phyloP scores from a whole-genome alignment of 2,329 filamentous ascomycete species.

The Colletotrichum sp. region DNA sequence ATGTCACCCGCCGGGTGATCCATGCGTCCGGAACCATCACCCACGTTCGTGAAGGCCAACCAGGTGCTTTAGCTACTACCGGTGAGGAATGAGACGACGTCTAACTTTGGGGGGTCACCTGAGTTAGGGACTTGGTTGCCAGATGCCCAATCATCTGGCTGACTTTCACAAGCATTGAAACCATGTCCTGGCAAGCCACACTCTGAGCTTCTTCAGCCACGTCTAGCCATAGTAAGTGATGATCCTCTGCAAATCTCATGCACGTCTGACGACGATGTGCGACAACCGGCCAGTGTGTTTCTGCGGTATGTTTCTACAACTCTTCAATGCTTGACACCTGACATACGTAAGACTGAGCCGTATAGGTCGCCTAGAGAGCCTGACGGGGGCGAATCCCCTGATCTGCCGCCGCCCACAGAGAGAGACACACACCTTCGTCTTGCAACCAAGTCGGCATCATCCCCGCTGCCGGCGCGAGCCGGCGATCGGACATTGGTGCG shows the following conservation, averaged over 20 bases:
- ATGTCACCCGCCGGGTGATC: neutral
- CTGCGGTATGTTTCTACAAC: neutral
- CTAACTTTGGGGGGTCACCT: neutral
- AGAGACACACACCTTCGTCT: neutral
- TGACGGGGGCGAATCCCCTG: neutral
- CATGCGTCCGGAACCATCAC: neutral
- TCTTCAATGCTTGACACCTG: neutral
- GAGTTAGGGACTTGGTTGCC: neutral
- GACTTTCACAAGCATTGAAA: neutral
- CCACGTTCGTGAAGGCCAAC: neutral
- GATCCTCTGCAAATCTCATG: slow-evolving; percentile 5
- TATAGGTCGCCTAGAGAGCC: neutral
- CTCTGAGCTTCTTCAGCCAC: neutral
- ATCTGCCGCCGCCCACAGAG: neutral
- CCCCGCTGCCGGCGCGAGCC: neutral
- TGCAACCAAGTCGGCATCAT: neutral
- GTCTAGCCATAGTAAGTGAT: neutral
- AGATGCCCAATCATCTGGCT: neutral
- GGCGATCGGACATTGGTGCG: neutral
- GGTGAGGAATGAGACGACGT: neutral
- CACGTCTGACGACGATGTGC: slow-evolving; percentile 1
- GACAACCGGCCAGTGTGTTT: neutral
- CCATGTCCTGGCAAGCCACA: neutral
- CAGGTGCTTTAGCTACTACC: neutral
- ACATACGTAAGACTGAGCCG: neutral